These are phyloP conservation scores for Penicillium fuscoglaucum DNA, from an alignment of 2,329 filamentous ascomycete species.

Conservation along the genomic window DNA sequence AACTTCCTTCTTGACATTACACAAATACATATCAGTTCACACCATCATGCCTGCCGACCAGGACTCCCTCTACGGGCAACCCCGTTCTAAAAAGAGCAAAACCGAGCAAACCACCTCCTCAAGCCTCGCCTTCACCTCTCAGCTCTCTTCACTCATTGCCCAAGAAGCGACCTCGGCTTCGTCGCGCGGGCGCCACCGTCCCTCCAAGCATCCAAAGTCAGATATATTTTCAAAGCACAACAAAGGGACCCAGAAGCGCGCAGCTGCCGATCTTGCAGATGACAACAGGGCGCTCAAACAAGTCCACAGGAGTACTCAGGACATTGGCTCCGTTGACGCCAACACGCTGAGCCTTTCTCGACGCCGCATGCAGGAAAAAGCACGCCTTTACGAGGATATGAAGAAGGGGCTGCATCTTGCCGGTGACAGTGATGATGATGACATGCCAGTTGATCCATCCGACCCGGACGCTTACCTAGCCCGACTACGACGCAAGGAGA, in stretches of 20 bases:
- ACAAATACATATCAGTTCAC: background rate
- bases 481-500: conserved; percentile 62
- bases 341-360: conserved; percentile 65
- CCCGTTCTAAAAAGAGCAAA: conserved; percentile 62
- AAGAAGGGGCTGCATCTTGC: conserved; percentile 83
- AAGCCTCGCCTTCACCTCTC: conserved; percentile 82
- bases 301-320: conserved; percentile 60
- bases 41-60: conserved; percentile 19
- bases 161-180: conserved; percentile 48
- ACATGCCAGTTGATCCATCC: conserved; percentile 22
- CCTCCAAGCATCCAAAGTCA: conserved; percentile 57
- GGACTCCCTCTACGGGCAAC: conserved; percentile 69
- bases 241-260: conserved; percentile 62
- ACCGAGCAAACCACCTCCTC: conserved; percentile 59
- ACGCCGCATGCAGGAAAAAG: conserved; percentile 86
- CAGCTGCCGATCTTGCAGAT: conserved; percentile 56
- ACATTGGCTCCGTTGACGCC: conserved; percentile 63
- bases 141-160: conserved; percentile 78
- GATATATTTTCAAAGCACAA: conserved; percentile 70
- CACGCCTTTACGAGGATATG: conserved; percentile 81
- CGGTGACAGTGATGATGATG: conserved; percentile 37
- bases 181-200: conserved; percentile 43
- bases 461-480: conserved; percentile 42
- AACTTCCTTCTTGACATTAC: background rate
- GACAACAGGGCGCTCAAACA: conserved; percentile 59